Conservation (phyloP, 495 filamentous ascomycete species). For the Lasiosphaeria hispida region DNA sequence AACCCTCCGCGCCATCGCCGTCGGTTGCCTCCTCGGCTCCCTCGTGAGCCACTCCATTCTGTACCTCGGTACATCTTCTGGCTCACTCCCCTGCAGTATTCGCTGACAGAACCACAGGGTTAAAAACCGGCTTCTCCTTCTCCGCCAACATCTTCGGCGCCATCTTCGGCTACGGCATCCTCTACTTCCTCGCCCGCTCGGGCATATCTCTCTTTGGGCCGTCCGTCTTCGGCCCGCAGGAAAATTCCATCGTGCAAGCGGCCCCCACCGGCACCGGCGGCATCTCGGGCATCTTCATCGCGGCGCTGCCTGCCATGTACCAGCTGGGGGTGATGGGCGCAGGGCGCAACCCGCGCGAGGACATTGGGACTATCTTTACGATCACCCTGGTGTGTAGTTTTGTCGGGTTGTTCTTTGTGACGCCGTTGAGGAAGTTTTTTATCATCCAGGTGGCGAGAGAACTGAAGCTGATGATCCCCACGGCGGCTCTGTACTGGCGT, state of each 20-base stretch:
- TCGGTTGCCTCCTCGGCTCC: conserved; percentile 57
- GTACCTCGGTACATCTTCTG: conserved; percentile 49
- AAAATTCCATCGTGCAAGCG: conserved; percentile 66
- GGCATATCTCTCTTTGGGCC: conserved; percentile 57
- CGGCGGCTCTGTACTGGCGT: conserved; percentile 60
- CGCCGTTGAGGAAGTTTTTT: conserved; percentile 67
- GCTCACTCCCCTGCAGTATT: conserved; percentile 15
- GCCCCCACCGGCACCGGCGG: conserved; percentile 63
- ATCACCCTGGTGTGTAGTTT: conserved; percentile 64
- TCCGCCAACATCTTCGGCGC: conserved; percentile 58
- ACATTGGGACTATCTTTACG: conserved; percentile 58
- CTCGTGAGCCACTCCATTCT: conserved; percentile 65
- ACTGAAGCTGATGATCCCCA: conserved; percentile 62
- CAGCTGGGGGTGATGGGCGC: conserved; percentile 50
- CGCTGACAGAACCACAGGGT: conserved; percentile 38
- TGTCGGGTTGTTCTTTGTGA: conserved; percentile 67
- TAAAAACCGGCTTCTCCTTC: conserved; percentile 67
- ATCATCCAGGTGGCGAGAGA: conserved; percentile 64
- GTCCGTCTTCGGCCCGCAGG: conserved; percentile 62
- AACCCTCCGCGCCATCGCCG: conserved; percentile 55
- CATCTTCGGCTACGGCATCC: conserved; percentile 65
- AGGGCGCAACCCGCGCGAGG: conserved; percentile 45
- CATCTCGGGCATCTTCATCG: conserved; percentile 61
- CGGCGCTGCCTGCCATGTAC: conserved; percentile 63
- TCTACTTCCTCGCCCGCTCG: conserved; percentile 50